Base-by-base conservation (phyloP, 768 basidiomycete species). In the Pleurotus ostreatus region DNA sequence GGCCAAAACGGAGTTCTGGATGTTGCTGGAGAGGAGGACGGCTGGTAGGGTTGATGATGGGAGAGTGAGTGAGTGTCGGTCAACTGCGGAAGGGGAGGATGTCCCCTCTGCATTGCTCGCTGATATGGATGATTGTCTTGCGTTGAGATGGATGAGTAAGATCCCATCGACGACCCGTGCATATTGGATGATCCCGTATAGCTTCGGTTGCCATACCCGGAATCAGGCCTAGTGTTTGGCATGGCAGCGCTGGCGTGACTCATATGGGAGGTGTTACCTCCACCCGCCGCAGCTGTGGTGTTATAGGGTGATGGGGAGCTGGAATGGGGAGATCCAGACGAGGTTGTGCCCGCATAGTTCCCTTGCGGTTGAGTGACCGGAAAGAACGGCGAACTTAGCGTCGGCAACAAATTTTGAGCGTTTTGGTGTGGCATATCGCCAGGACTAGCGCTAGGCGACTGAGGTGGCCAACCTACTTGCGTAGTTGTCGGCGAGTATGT, bases 381-480 rank as follows among this genome's bases (percentile, higher is more conserved):
- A 65, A 75, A 82, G 69, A 83, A 85, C 9, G 84, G 78, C 7
- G 82, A 75, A 59, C 68, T 82, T 39, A 84, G 74, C 13, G 84
- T 85, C 41, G 80, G 78, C 64, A 85, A 53, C 41, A 53, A 78
- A 45, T 44, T 57, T 38, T 67, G 63, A 38, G 26, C 37, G 37
- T 53, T 39, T 40, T 53, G 51, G 39, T 53, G 51, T 16, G 51
- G 20, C 38, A 53, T 12, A 22, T 46, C 55, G 41, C 22, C 25
- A 26, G 49, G 30, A 38, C 43, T 55, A 57, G 47, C 16, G 15
- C 44, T 51, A 18, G 52, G 61, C 15, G 51, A 44, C 12, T 45
- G 15, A 18, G 51, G 44, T 22, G 58, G 11, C 45, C 51, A 60
- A 39, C 15, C 37, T 15, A 43, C 23, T 18, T 60, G 60, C 25